Conservation (phyloP, 352 stramenopile genomes). For the Globisporangium paroecandrum region DNA sequence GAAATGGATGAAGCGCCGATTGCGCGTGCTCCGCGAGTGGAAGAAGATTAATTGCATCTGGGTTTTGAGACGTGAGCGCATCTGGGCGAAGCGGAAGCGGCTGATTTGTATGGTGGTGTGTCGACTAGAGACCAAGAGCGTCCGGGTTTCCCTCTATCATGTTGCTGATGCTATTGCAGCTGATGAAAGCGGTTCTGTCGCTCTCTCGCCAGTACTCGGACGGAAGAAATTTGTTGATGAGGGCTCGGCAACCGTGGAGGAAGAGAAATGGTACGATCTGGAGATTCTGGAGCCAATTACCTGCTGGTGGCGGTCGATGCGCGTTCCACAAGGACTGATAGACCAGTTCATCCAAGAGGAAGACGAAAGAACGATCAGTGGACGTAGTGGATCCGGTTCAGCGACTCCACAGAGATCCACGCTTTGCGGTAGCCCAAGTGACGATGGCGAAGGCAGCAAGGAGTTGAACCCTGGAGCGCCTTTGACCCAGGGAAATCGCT, state of each 20-base stretch:
- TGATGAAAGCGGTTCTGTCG: not conserved
- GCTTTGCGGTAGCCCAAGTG: not conserved
- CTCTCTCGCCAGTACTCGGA: not conserved
- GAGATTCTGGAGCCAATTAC: conserved; percentile 15
- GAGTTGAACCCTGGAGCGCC: not conserved
- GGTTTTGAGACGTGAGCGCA: conserved; percentile 37
- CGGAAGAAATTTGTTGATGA: not conserved
- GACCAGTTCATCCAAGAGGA: not conserved
- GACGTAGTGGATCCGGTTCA: not conserved
- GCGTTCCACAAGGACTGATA: not conserved
- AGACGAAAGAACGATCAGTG: not conserved
- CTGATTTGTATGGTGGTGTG: conserved; percentile 27
- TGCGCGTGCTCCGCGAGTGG: conserved; percentile 45
- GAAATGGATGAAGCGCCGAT: conserved; percentile 41
- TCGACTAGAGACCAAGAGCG: conserved; percentile 27
- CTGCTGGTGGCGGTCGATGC: conserved; percentile 8
- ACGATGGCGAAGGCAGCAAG: not conserved
- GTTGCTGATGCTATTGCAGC: not conserved
- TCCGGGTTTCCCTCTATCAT: conserved; percentile 44
- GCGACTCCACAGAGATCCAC: not conserved
- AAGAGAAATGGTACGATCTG: conserved; percentile 18
- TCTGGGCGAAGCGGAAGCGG: conserved; percentile 39
- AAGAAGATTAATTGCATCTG: conserved; percentile 42
- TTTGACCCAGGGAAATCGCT: not conserved
- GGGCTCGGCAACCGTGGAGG: too few species aligned